Evolutionary conservation across 768 basidiomycete genomes (phyloP).

Genomic region (Trametes sanguinea): DNA sequence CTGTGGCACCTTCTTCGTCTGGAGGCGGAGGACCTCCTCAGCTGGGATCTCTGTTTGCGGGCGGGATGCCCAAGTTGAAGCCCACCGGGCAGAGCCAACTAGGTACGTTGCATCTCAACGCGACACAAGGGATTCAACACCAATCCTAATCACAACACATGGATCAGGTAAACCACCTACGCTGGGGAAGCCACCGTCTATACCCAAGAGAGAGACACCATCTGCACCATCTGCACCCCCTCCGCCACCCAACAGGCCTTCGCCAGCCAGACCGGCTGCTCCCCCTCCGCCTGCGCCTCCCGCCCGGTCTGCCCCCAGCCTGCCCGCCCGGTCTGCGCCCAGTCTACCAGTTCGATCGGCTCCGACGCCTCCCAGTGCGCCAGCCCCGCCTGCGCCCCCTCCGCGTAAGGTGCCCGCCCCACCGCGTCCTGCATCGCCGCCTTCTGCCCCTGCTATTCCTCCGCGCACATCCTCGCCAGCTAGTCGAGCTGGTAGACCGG

Average conservation of each 20-base stretch:
- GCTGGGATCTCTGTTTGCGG: slow-evolving; percentile 83
- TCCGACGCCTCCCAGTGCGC: slow-evolving; percentile 39
- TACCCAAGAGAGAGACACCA: slow-evolving; percentile 54
- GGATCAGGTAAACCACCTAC: slow-evolving; percentile 58
- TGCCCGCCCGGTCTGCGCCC: slow-evolving; percentile 14
- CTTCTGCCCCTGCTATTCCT: slow-evolving; percentile 33
- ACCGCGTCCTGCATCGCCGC: slow-evolving; percentile 40
- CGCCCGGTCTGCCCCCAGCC: slow-evolving; percentile 33
- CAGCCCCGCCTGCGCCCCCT: slow-evolving; percentile 41
- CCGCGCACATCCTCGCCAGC: slow-evolving; percentile 23
- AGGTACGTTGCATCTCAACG: slow-evolving; percentile 41
- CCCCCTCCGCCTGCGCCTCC: slow-evolving; percentile 34
- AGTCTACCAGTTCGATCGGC: slow-evolving; percentile 38
- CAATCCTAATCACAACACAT: slow-evolving; percentile 11
- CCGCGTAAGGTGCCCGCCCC: slow-evolving; percentile 35
- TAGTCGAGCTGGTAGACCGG: slow-evolving; percentile 19
- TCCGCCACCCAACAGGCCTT: slow-evolving; percentile 37
- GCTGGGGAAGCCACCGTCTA: slow-evolving; percentile 65
- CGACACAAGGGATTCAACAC: neutral
- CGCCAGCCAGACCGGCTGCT: slow-evolving; percentile 29
- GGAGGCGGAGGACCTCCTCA: slow-evolving; percentile 70
- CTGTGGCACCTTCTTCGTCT: slow-evolving; percentile 21
- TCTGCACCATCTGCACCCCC: slow-evolving; percentile 34
- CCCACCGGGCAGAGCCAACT: slow-evolving; percentile 60
- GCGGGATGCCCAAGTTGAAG: slow-evolving; percentile 89